Evolutionary conservation across 169 alveolate species (phyloP).

Genomic region (Prorocentrum cordatum): DNA sequence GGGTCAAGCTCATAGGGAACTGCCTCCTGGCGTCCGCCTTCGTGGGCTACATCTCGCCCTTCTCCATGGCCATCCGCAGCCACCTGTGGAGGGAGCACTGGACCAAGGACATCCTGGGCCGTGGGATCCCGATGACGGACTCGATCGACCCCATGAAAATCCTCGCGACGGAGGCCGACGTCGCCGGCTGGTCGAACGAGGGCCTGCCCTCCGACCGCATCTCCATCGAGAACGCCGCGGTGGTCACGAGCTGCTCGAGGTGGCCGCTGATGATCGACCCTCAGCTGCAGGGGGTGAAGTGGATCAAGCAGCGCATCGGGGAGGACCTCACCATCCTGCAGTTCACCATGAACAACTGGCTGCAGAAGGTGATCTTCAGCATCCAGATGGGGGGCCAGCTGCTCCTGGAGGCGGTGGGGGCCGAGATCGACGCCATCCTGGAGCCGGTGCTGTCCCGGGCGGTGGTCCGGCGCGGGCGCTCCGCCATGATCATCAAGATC

Average conservation of each 20-base stretch:
- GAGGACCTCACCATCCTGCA: constrained; percentile 85
- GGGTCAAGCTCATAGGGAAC: constrained; percentile 88
- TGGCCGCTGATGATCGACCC: constrained; percentile 96
- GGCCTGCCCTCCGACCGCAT: constrained; percentile 74
- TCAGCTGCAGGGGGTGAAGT: constrained; percentile 90
- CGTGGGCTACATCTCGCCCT: constrained; percentile 93
- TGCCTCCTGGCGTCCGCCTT: constrained; percentile 90
- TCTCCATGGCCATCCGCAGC: constrained; percentile 85
- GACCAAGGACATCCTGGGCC: constrained; percentile 83
- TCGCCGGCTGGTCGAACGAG: constrained; percentile 91
- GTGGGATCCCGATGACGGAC: constrained; percentile 60
- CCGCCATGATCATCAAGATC: constrained; percentile 77
- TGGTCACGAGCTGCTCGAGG: constrained; percentile 88
- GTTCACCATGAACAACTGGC: constrained; percentile 86
- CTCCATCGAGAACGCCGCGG: constrained; percentile 91
- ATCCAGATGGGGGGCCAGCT: constrained; percentile 88
- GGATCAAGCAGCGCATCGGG: constrained; percentile 86
- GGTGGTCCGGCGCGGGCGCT: constrained; percentile 82
- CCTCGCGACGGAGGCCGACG: constrained; percentile 87
- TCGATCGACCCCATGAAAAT: constrained; percentile 28
- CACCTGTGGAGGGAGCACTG: constrained; percentile 85
- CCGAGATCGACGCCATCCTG: constrained; percentile 90
- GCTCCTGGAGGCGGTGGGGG: constrained; percentile 80
- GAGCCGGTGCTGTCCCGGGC: constrained; percentile 91
- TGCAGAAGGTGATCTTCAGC: constrained; percentile 80